Conservation (phyloP, 805 yeast species). For the Metschnikowia similis region DNA sequence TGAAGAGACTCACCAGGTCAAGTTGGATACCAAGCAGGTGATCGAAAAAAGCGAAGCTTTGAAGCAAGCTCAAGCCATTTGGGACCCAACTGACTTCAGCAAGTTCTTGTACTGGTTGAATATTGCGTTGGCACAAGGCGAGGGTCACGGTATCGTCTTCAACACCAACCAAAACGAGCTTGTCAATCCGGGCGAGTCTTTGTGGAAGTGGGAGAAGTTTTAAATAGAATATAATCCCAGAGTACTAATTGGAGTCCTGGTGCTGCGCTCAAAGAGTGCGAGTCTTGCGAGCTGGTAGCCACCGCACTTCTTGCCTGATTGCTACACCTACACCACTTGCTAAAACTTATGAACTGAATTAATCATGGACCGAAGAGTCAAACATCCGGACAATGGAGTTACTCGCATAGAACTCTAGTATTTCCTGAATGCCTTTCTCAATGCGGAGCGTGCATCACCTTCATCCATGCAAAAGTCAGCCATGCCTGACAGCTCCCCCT, state of each 20-base stretch:
- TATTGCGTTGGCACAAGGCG: constrained; percentile 31
- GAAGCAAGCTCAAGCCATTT: constrained; percentile 25
- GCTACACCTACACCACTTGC: background rate
- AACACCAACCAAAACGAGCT: constrained; percentile 35
- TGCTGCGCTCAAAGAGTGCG: background rate
- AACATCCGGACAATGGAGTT: background rate
- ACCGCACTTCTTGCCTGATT: too few relatives aligned
- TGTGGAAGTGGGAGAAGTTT: constrained; percentile 42
- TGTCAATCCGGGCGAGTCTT: constrained; percentile 42
- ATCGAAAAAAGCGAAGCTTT: constrained; percentile 23
- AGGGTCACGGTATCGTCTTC: constrained; percentile 34
- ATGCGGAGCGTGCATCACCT: constrained; percentile 11
- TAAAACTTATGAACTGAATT: background rate
- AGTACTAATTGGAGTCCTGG: background rate
- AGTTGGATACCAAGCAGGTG: constrained; percentile 7
- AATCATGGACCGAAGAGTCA: background rate
- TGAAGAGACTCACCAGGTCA: constrained; percentile 35
- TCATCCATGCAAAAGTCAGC: constrained; percentile 13
- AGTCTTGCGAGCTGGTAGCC: too few relatives aligned
- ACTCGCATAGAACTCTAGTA: background rate
- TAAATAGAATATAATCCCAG: constrained; percentile 4
- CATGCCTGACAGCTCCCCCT: background rate
- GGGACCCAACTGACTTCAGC: constrained; percentile 21
- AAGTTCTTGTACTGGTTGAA: constrained; percentile 38
- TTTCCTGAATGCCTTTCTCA: constrained; percentile 5